Evolutionary conservation across 345 rosid genomes (phyloP).

Genomic region (Corchorus capsularis): DNA sequence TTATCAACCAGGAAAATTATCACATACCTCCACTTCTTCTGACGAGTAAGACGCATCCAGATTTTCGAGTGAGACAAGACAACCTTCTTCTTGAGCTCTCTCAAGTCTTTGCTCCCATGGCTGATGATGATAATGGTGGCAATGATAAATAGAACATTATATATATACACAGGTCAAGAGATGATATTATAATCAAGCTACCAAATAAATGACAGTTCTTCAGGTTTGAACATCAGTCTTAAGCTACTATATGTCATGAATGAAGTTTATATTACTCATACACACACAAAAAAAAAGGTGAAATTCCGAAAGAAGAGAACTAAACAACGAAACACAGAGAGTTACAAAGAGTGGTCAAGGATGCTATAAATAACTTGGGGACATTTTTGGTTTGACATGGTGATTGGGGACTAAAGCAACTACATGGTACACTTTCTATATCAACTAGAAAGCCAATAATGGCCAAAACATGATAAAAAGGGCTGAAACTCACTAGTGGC

Average conservation of each 20-base stretch:
- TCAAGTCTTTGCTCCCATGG: slow-evolving; percentile 48
- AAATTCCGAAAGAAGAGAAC: neutral
- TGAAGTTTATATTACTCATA: neutral
- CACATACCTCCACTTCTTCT: slow-evolving; percentile 58
- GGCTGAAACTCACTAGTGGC: slow-evolving; percentile 37
- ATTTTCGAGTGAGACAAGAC: slow-evolving; percentile 48
- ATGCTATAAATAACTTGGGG: neutral
- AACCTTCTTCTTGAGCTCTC: slow-evolving; percentile 36
- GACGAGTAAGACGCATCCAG: slow-evolving; percentile 60
- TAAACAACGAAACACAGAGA: neutral
- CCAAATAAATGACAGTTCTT: neutral
- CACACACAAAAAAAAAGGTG: neutral
- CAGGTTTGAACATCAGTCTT: slow-evolving; percentile 3
- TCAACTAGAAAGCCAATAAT: neutral
- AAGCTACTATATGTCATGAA: neutral
- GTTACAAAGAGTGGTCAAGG: neutral
- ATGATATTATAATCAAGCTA: neutral
- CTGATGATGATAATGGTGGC: slow-evolving; percentile 32
- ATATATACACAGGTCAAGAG: slow-evolving; percentile 7
- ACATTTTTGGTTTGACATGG: neutral
- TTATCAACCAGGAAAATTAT: slow-evolving; percentile 16
- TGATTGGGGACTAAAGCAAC: neutral
- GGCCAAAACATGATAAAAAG: neutral
- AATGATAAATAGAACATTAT: neutral
- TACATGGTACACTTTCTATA: neutral